Evolutionary conservation across 148 eudicot genomes (phyloP).

Genomic region (Rhododendron molle): DNA sequence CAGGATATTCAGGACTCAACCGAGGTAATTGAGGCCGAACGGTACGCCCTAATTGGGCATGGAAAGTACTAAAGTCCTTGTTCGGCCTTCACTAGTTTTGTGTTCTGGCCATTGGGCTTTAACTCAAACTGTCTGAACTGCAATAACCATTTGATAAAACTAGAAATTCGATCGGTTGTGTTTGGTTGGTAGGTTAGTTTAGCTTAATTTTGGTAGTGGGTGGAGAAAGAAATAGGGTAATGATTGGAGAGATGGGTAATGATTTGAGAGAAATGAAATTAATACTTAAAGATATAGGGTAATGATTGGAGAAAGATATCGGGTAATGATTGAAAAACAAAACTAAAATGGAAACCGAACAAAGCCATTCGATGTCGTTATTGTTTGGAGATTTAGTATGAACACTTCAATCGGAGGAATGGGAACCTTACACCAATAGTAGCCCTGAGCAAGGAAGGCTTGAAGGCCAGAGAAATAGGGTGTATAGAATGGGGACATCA

Average conservation of each 20-base stretch:
- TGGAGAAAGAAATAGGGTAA: no score
- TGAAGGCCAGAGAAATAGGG: not conserved
- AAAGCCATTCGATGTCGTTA: not conserved
- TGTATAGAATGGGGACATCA: not conserved
- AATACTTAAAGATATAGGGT: no score
- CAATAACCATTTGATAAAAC: not conserved
- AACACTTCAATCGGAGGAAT: not conserved
- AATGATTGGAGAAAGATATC: no score
- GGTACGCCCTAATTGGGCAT: not conserved
- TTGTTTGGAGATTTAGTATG: not conserved
- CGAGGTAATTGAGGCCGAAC: not conserved
- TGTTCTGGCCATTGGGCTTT: not conserved
- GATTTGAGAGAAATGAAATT: no score
- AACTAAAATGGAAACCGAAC: no score
- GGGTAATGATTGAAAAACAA: no score
- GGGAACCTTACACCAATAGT: not conserved
- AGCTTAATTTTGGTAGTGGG: no score
- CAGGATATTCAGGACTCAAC: not conserved
- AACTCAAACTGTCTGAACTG: not conserved
- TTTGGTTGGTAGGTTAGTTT: no score
- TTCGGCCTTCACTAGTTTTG: not conserved
- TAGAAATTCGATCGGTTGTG: no score
- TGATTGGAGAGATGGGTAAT: no score
- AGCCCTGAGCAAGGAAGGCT: not conserved
- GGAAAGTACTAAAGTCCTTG: not conserved